Percentiles rank a stretch among this genome's conserved stretches.
phyloP scores from a whole-genome alignment of 106 monocot genomes.

The Platanthera zijinensis region DNA sequence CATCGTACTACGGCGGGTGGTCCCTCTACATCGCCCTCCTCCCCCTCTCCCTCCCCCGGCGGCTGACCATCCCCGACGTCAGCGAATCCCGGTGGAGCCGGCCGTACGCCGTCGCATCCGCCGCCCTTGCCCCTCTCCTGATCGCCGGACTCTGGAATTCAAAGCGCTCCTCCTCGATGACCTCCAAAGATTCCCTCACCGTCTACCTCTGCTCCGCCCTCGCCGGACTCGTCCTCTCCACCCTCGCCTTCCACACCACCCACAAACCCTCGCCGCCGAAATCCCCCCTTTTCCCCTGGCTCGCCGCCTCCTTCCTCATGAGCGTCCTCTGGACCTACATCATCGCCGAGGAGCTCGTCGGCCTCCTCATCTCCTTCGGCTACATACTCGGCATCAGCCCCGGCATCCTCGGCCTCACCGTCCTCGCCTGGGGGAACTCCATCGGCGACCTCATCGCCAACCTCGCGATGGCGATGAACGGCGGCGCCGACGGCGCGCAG shows the following conservation, averaged over 20 bases:
- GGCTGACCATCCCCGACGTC: slow-evolving; percentile 43
- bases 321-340: slow-evolving; percentile 33
- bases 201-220: slow-evolving; percentile 16
- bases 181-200: slow-evolving; percentile 11
- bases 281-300: slow-evolving; percentile 23
- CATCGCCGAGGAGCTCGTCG: slow-evolving; percentile 23
- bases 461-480: slow-evolving; percentile 15
- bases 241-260: slow-evolving; percentile 26
- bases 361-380: slow-evolving; percentile 31
- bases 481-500: slow-evolving; percentile 10
- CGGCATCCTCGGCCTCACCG: slow-evolving; percentile 15
- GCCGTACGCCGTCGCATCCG: slow-evolving; percentile 37
- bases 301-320: slow-evolving; percentile 30
- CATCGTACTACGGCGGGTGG: background rate
- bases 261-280: slow-evolving; percentile 25
- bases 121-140: slow-evolving; percentile 20
- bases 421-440: slow-evolving; percentile 11
- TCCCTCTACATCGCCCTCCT: slow-evolving; percentile 14
- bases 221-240: slow-evolving; percentile 15
- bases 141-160: slow-evolving; percentile 34
- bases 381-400: slow-evolving; percentile 34
- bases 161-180: background rate
- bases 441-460: slow-evolving; percentile 17
- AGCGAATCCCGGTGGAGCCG: slow-evolving; percentile 40
- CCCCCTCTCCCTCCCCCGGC: slow-evolving; percentile 43